Evolutionary conservation across 2,329 filamentous ascomycete species (phyloP), one percentile per base, ranked within the genome.

Genomic region (Pseudogymnoascus verrucosus): DNA sequence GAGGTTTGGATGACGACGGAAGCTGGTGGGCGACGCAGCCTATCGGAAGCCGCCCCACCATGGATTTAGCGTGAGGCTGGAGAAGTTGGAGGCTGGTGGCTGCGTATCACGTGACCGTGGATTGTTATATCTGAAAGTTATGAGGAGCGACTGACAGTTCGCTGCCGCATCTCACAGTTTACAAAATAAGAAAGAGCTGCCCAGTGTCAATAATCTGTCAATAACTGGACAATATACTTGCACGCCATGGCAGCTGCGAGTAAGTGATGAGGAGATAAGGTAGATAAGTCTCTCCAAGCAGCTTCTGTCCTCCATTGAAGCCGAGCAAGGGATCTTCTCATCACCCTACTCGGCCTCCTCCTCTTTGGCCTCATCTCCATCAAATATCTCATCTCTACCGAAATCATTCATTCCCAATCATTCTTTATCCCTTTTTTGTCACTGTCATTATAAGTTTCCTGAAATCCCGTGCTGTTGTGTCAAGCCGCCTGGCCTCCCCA

Each of bases 1-100:
- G 39, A 61, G 59, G 59, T 61, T 42, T 39, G 39, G 59, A 61
- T 61, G 59, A 61, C 59, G 59, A 61, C 39, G 59, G 59, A 61
- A 57, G 51, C 51, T 57, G 51, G 51, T 57, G 51, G 51, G 51
- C 51, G 51, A 57, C 51, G 51, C 51, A 57, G 51, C 51, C 51
- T 57, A 57, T 57, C 51, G 51, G 51, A 57, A 57, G 51, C 51
- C 51, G 51, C 51, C 51, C 51, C 51, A 57, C 51, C 51, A 57
- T 34, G 51, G 51, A 34, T 57, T 57, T 57, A 57, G 51, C 51
- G 51, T 57, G 51, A 57, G 51, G 51, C 51, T 57, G 51, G 51
- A 57, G 21, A 51, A 4, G 26, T 34, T 57, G 51, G 51, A 34
- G 51, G 51, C 28, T 34, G 51, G 51, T 19, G 44, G 23, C 4